These are phyloP conservation scores for Penicillium sp. DNA, from an alignment of 2,329 filamentous ascomycete species.

Conservation along the genomic window DNA sequence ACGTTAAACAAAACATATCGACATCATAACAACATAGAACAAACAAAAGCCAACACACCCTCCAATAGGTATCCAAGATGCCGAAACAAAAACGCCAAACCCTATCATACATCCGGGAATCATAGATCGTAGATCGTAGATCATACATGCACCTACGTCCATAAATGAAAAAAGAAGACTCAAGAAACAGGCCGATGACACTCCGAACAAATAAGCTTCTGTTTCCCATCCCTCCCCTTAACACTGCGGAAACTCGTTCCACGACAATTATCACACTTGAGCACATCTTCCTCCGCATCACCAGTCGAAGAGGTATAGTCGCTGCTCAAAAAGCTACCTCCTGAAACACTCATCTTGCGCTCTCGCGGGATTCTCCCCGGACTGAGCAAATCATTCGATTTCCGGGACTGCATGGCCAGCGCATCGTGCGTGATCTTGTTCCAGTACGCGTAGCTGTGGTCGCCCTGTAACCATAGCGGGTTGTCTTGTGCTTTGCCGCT, in stretches of 20 bases:
- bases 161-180: slow-evolving; percentile 1
- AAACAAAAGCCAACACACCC: neutral
- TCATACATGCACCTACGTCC: neutral
- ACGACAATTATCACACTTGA: slow-evolving; percentile 52
- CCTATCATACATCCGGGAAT: neutral
- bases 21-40: neutral
- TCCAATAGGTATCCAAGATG: neutral
- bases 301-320: slow-evolving; percentile 41
- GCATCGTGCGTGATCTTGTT: slow-evolving; percentile 38
- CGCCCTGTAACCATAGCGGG: slow-evolving; percentile 44
- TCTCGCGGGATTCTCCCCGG: slow-evolving; percentile 20
- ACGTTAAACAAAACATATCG: neutral
- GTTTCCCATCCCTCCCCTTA: slow-evolving; percentile 45
- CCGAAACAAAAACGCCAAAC: slow-evolving; percentile 1
- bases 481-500: slow-evolving; percentile 27
- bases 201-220: slow-evolving; percentile 53
- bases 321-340: slow-evolving; percentile 50
- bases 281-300: slow-evolving; percentile 41
- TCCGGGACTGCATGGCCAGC: slow-evolving; percentile 24
- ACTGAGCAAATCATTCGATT: slow-evolving; percentile 15
- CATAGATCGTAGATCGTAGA: slow-evolving; percentile 1
- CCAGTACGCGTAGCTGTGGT: slow-evolving; percentile 49
- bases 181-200: slow-evolving; percentile 35
- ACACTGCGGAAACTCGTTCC: slow-evolving; percentile 56
- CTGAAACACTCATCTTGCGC: slow-evolving; percentile 36